These are phyloP conservation scores for Gastrodia elata DNA, from an alignment of 106 monocot genomes.

Conservation along the genomic window DNA sequence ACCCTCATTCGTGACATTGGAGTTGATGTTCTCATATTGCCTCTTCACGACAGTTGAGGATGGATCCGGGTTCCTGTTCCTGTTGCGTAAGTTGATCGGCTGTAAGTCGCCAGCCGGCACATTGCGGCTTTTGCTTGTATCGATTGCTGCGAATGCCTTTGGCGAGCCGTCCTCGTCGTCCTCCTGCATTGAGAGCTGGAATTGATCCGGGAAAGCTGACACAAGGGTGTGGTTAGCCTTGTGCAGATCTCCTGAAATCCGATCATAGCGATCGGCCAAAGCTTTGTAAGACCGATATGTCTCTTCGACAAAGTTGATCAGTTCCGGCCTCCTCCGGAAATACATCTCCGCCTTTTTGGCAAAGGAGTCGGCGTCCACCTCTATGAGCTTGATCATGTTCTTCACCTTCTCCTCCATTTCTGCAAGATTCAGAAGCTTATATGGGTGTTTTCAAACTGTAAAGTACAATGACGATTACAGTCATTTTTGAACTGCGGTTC, in stretches of 20 bases:
- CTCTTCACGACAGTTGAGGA: neutral
- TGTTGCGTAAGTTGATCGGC: neutral
- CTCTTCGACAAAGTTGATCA: slow-evolving; percentile 21
- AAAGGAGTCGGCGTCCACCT: slow-evolving; percentile 26
- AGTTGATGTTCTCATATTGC: neutral
- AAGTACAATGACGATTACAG: too few relatives aligned
- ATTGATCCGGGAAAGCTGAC: slow-evolving; percentile 21
- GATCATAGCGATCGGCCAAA: slow-evolving; percentile 20
- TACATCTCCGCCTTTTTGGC: slow-evolving; percentile 36
- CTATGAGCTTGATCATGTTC: slow-evolving; percentile 25
- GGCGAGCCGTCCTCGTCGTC: slow-evolving; percentile 14
- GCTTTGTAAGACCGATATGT: slow-evolving; percentile 22
- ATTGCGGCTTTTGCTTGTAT: neutral
- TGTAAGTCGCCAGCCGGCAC: slow-evolving; percentile 1
- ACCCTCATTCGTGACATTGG: slow-evolving; percentile 8
- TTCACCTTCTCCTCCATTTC: slow-evolving; percentile 32
- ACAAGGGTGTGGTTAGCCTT: slow-evolving; percentile 26
- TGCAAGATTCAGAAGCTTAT: neutral
- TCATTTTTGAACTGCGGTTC: too few relatives aligned
- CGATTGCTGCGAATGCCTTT: neutral
- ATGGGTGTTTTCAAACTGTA: neutral
- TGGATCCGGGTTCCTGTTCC: neutral
- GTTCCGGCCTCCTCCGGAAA: slow-evolving; percentile 19
- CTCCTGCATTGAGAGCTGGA: slow-evolving; percentile 15
- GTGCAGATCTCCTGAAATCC: slow-evolving; percentile 27